Percentiles rank a stretch among this genome's conserved stretches.
Evolutionary conservation across 2,329 filamentous ascomycete genomes (phyloP).

Genomic region (Davidsoniella neocaledoniae): DNA sequence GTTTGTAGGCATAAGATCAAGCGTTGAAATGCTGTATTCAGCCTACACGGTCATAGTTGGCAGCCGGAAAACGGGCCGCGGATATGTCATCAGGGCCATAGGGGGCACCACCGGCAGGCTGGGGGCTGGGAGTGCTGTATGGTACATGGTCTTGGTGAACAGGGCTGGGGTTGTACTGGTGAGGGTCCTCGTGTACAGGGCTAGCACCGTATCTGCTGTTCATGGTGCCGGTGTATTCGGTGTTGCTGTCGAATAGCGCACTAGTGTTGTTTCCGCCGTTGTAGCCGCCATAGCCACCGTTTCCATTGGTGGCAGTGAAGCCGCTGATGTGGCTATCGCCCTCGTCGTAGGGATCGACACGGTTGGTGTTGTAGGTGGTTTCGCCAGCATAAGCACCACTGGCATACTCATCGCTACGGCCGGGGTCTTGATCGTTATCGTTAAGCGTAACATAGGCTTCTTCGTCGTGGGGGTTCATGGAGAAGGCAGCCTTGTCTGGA

Average conservation of each 20-base stretch:
- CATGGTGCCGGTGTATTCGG: conserved; percentile 24
- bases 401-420: conserved; percentile 19
- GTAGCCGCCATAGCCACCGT: conserved; percentile 10
- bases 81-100: conserved; percentile 12
- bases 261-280: neutral
- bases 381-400: conserved; percentile 21
- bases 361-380: conserved; percentile 21
- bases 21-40: neutral
- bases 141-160: conserved; percentile 1
- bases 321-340: conserved; percentile 22
- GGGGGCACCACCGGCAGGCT: neutral
- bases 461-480: conserved; percentile 48
- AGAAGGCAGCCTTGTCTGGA: conserved; percentile 53
- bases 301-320: conserved; percentile 19
- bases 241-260: conserved; percentile 31
- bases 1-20: neutral
- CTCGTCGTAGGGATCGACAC: conserved; percentile 19
- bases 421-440: conserved; percentile 30
- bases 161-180: neutral
- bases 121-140: conserved; percentile 1
- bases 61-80: conserved; percentile 30
- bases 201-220: conserved; percentile 10
- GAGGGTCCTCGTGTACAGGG: conserved; percentile 7
- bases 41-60: conserved; percentile 33
- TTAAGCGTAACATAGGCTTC: conserved; percentile 47